phyloP scores from a whole-genome alignment of 2,329 filamentous ascomycete species.

The Penicillium sp. region DNA sequence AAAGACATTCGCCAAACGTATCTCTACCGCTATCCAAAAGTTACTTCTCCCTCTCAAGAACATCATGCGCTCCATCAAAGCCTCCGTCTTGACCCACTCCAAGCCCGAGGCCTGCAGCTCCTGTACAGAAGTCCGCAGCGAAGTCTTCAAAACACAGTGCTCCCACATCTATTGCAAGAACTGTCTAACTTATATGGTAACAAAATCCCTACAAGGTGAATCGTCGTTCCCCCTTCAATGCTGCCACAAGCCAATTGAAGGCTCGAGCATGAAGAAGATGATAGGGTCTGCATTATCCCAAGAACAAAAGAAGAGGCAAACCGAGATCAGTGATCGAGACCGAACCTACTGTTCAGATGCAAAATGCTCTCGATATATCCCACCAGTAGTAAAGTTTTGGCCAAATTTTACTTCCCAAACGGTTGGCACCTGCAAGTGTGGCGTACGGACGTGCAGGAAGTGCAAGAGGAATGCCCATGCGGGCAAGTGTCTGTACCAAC shows the following conservation, averaged over 20 bases:
- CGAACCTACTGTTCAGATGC: background rate
- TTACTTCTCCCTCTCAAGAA: background rate
- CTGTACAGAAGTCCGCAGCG: background rate
- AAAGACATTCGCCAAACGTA: background rate
- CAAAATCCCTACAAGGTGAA: background rate
- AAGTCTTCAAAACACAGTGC: background rate
- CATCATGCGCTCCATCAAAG: background rate
- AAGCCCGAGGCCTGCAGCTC: background rate
- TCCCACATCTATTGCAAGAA: background rate
- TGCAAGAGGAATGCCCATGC: background rate
- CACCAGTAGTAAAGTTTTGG: background rate
- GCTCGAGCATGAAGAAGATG: background rate
- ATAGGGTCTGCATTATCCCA: background rate
- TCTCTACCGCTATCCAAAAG: background rate
- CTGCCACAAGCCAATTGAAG: background rate
- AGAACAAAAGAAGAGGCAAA: background rate
- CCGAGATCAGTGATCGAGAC: background rate
- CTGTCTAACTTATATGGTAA: background rate
- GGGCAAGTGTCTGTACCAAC: background rate
- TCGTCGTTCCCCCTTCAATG: background rate
- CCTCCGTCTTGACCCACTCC: background rate
- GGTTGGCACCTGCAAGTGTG: background rate
- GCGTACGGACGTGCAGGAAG: background rate
- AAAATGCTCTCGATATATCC: background rate
- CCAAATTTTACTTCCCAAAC: background rate